A percentile compares a stretch with the other conserved stretches of the same genome.
phyloP scores from a whole-genome alignment of 441 rosid genomes.

The Flueggea neowawraea region DNA sequence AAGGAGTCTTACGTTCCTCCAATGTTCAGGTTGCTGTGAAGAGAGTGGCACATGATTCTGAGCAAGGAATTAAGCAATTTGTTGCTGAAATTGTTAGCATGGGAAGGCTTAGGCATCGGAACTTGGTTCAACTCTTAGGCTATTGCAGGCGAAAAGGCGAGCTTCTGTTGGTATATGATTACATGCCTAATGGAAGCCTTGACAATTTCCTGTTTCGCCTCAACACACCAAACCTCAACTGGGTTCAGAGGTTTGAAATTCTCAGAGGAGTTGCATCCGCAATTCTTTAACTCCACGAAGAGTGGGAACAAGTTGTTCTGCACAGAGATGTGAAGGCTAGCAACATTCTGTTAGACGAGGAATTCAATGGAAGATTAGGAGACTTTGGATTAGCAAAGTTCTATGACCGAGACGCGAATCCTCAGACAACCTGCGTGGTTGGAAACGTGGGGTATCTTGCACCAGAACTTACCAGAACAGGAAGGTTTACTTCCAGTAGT shows the following conservation, averaged over 20 bases:
- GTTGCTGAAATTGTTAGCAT: slow-evolving; percentile 44
- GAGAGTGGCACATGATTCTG: slow-evolving; percentile 33
- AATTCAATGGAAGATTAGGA: slow-evolving; percentile 45
- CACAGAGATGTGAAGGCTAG: slow-evolving; percentile 68
- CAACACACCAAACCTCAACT: slow-evolving; percentile 25
- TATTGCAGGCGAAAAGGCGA: slow-evolving; percentile 41
- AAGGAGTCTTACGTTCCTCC: slow-evolving; percentile 25
- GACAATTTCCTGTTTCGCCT: slow-evolving; percentile 24
- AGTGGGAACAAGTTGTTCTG: slow-evolving; percentile 55
- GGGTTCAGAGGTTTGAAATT: slow-evolving; percentile 38
- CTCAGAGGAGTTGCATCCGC: slow-evolving; percentile 37
- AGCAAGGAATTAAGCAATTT: slow-evolving; percentile 39
- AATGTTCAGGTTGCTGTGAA: slow-evolving; percentile 30
- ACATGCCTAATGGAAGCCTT: slow-evolving; percentile 41
- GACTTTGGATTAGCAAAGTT: slow-evolving; percentile 66
- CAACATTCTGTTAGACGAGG: slow-evolving; percentile 45
- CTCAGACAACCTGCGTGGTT: slow-evolving; percentile 40
- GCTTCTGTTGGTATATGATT: slow-evolving; percentile 37
- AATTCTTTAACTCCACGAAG: slow-evolving; percentile 39
- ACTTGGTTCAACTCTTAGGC: slow-evolving; percentile 38
- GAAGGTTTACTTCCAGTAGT: slow-evolving; percentile 33
- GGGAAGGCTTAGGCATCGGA: slow-evolving; percentile 40
- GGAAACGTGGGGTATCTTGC: slow-evolving; percentile 68
- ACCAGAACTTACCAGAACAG: slow-evolving; percentile 38
- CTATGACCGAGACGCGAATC: slow-evolving; percentile 40